Base-by-base conservation (phyloP, 805 yeast species). In the Ogataea haglerorum region DNA sequence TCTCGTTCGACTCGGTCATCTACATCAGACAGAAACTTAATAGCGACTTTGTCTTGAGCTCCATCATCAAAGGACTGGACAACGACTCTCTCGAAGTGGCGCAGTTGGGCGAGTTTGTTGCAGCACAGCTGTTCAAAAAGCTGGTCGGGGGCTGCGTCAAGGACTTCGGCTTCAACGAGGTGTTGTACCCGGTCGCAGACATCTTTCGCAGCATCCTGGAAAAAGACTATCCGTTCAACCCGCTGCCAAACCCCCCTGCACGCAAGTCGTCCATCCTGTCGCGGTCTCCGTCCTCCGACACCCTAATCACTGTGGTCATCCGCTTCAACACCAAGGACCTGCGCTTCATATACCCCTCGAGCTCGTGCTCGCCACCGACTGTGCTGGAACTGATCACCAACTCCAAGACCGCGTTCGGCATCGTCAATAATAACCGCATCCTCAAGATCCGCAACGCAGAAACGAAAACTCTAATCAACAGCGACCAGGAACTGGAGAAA, bases 321-420 rank as follows among this genome's bases (percentile, higher is more conserved):
- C 70, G 68, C 42, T 85, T 76, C 54, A 70, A 76, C 10, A 66
- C 73, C 6, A 72, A 75, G 25, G 68, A 66, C 19, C 72, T 89
- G 38, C 75, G 80, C 32, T 83, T 90, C 54, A 73, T 77, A 3
- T 90, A 74, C 59, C 77, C 85, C 10, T 70, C 78, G 4, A 61
- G 70, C 34, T 76, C 78, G 47, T 76, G 83, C 32, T 83, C 95
- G 0, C 83, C 95, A 6, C 98, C 98, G 2, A 82, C 93, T 0
- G 65, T 81, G 28, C 54, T 72, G 21, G 98, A 90, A 61, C 63
- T 90, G n/a, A 52, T 88, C 10, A 85, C 84, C 42, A 89, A 88
- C 57, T 88, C 87, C 12, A 78, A 77, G 40, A 68, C 72, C 36
- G 85, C 90, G 17, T 90, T 90, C 60, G 73, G 75, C n/a, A 73